Evolutionary conservation across 2,329 filamentous ascomycete species (phyloP).

Genomic region (Verticillium klebahnii): DNA sequence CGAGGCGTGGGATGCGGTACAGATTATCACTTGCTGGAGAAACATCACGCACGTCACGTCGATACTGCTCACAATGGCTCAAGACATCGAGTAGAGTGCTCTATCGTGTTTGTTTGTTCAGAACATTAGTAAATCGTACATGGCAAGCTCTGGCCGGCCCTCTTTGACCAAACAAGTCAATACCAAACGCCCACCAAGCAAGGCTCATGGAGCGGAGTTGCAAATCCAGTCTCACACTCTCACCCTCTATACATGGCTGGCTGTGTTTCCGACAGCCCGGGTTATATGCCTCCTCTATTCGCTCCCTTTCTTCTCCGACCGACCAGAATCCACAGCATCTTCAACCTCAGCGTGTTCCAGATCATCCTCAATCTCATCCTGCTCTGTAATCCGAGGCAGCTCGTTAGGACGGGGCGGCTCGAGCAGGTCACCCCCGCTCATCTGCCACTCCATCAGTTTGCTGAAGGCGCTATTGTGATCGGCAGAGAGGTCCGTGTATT

Average conservation of each 20-base stretch:
- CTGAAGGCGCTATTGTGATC: slow-evolving; percentile 80
- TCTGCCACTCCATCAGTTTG: slow-evolving; percentile 98
- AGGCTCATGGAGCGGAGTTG: background rate
- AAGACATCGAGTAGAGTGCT: slow-evolving; percentile 19
- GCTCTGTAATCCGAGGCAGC: slow-evolving; percentile 41
- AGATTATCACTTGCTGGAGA: background rate
- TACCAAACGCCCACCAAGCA: background rate
- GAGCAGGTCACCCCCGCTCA: slow-evolving; percentile 72
- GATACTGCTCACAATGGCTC: background rate
- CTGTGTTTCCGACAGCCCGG: background rate
- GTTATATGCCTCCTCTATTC: slow-evolving; percentile 1
- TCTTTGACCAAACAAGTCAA: background rate
- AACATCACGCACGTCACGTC: background rate
- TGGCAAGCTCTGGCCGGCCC: background rate
- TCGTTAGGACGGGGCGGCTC: slow-evolving; percentile 23
- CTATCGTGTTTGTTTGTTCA: slow-evolving; percentile 5
- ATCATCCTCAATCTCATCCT: slow-evolving; percentile 47
- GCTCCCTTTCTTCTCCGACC: slow-evolving; percentile 10
- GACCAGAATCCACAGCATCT: slow-evolving; percentile 5
- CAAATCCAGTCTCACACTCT: background rate
- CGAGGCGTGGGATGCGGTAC: too few relatives aligned
- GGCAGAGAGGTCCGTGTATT: slow-evolving; percentile 70
- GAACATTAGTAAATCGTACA: background rate
- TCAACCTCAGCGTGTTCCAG: slow-evolving; percentile 12
- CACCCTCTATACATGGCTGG: background rate